Evolutionary conservation across 176 grass and related monocot genomes (phyloP), one percentile per base, ranked within the genome.

Genomic region (Juncus inflexus): DNA sequence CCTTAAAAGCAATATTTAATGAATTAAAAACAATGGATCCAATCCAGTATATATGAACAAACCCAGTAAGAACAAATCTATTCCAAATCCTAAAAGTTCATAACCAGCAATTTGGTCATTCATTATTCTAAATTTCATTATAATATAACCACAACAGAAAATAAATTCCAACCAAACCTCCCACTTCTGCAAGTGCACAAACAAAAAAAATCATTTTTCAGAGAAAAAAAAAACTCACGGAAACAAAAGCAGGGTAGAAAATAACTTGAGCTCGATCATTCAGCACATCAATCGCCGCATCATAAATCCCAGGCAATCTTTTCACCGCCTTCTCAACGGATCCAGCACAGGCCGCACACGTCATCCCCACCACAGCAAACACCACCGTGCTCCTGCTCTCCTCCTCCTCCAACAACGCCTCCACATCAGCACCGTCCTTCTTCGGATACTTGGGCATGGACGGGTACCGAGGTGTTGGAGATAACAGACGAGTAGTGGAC

Each of bases 271-370:
- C 87, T 12, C 80, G 84, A 73, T 82, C 73, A 10, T 84, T 82
- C 35, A 97, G 87, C 60, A 91, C 82, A 65, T 97, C 92, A 50
- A 89, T 84, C 4, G 92, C 84, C 36, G 87, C 92, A 62, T 97
- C 87, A 15, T 89, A 84, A 76, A 97, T 84, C 50, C 87, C 92
- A 5, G 72, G 87, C 37, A 97, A 84, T 64, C 92, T 74, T 83
- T 97, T 91, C 53, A 97, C 75, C 15, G 92, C 87, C 82, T 97
- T 97, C 88, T 97, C 87, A 45, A 97, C 85, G 8, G 92, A 91
- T 7, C 87, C 87, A 0, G 87, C 85, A 76, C 92, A 97, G 28
- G 92, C 92, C 3, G 87, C 74, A 58, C 87, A 97, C 3, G 85
- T 91, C 88, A 91, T 86, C 15, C 92, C 92, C 16, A 79, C 51